Evolutionary conservation across 495 filamentous ascomycete species (phyloP), one percentile per base, ranked within the genome.

Genomic region (Astrocystis sublimbata): DNA sequence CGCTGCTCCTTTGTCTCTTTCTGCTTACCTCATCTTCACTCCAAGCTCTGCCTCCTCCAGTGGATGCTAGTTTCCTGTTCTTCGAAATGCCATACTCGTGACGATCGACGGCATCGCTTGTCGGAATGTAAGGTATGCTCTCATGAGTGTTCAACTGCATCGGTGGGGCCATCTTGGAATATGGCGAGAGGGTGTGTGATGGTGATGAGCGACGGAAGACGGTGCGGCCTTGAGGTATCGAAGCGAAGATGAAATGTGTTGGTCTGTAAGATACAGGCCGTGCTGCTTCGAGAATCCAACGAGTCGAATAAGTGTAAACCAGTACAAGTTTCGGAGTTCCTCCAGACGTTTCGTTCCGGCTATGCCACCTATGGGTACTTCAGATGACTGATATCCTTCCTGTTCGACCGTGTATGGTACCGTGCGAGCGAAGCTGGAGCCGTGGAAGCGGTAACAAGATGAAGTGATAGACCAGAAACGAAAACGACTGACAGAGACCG

Each of bases 1-100:
- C 46, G 50, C 58, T 58, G 10, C 45, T 10, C 33, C 17, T 10
- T 6, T n/a, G 15, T 13, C 35, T 43, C 49, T 61, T 59, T 9
- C 53, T 47, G 65, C 81, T 60, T 81, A 90, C 88, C 86, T 91
- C 88, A 68, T 89, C 88, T 75, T 89, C 87, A 63, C 87, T 90
- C 88, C 88, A 91, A 54, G 88, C 87, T 73, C 89, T 77, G 21
- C 88, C 88, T 52, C 88, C 88, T 58, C 88, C 88, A 21, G 88
- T 88, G 58, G 88, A 88, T 36, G 82, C 72, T 1, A 70, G 12
- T 75, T 90, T 90, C 42, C 86, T 83, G 68, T 82, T 81, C 72
- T 86, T 86, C 30, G 81, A 74, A 47, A 83, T 73, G 30, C 79
- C 82, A 69, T 77, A 84, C 15, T 81, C 80, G 49, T 83, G 82